Conservation (phyloP, 768 basidiomycete species). For the Rhodosporidiobolus odoratus region DNA sequence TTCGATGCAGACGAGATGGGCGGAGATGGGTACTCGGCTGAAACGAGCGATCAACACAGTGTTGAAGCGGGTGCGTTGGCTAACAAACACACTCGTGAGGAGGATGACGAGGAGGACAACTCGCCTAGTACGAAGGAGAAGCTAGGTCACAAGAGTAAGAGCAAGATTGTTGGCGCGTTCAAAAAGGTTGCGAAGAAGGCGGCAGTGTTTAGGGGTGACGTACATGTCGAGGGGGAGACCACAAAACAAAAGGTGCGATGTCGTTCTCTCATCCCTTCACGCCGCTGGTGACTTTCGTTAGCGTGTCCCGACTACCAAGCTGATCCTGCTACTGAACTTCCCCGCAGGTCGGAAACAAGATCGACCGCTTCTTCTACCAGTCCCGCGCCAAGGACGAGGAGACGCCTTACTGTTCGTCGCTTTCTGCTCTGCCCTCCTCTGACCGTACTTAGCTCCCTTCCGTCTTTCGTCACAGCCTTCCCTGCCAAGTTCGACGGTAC, state of each 20-base stretch:
- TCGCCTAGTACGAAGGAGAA: background rate
- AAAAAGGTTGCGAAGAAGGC: slow-evolving; percentile 46
- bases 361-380: slow-evolving; percentile 46
- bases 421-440: background rate
- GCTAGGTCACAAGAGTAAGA: slow-evolving; percentile 2
- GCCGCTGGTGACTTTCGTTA: background rate
- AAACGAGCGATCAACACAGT: background rate
- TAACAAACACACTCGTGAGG: background rate
- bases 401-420: slow-evolving; percentile 42
- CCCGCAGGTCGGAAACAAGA: slow-evolving; percentile 44
- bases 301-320: background rate
- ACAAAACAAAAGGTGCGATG: slow-evolving; percentile 43
- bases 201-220: slow-evolving; percentile 48
- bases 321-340: too few species aligned
- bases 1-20: slow-evolving; percentile 30
- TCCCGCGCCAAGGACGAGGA: slow-evolving; percentile 46
- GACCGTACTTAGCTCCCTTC: background rate
- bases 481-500: slow-evolving; percentile 46
- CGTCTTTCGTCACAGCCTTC: slow-evolving; percentile 42
- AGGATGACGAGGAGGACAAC: background rate
- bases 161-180: slow-evolving; percentile 45
- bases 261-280: background rate
- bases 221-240: slow-evolving; percentile 46
- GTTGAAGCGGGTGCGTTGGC: slow-evolving; percentile 29
- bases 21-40: slow-evolving; percentile 3